Evolutionary conservation across 352 stramenopile species (phyloP).

Genomic region (Phytophthora pinifolia): DNA sequence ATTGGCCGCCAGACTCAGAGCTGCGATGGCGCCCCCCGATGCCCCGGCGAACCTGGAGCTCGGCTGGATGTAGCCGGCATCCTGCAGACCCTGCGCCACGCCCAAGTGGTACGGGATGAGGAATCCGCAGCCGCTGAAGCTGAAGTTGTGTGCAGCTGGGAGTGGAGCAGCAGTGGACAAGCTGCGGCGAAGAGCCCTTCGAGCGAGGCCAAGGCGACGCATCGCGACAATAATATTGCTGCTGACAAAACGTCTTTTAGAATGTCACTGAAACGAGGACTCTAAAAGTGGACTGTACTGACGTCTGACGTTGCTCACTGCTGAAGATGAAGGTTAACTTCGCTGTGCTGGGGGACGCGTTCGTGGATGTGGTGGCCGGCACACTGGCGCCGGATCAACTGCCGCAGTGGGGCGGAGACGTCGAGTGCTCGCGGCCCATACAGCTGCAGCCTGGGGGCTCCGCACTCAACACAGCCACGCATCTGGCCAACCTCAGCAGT

Average conservation of each 20-base stretch:
- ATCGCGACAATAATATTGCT: neutral
- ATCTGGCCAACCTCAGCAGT: slow-evolving; percentile 59
- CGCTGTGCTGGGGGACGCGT: slow-evolving; percentile 64
- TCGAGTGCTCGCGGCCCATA: slow-evolving; percentile 67
- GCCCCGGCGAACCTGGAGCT: slow-evolving; percentile 67
- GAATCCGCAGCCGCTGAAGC: slow-evolving; percentile 81
- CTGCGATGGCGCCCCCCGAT: slow-evolving; percentile 70
- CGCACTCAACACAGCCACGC: slow-evolving; percentile 82
- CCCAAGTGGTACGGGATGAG: slow-evolving; percentile 81
- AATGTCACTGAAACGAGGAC: neutral
- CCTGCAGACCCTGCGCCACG: slow-evolving; percentile 55
- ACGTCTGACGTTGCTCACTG: too few species aligned
- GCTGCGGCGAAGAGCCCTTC: neutral
- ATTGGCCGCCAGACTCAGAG: slow-evolving; percentile 58
- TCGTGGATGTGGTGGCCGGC: slow-evolving; percentile 81
- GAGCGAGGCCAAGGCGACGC: neutral
- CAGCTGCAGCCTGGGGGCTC: slow-evolving; percentile 79
- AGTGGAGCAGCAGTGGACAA: slow-evolving; percentile 13
- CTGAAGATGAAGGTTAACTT: slow-evolving; percentile 50
- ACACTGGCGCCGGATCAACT: slow-evolving; percentile 62
- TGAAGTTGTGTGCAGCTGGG: slow-evolving; percentile 47
- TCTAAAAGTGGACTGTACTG: neutral
- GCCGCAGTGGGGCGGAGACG: slow-evolving; percentile 77
- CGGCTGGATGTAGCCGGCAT: slow-evolving; percentile 46
- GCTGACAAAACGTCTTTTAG: too few species aligned